Evolutionary conservation across 768 basidiomycete genomes (phyloP), one percentile per base, ranked within the genome.

Genomic region (Kwoniella shandongensis): DNA sequence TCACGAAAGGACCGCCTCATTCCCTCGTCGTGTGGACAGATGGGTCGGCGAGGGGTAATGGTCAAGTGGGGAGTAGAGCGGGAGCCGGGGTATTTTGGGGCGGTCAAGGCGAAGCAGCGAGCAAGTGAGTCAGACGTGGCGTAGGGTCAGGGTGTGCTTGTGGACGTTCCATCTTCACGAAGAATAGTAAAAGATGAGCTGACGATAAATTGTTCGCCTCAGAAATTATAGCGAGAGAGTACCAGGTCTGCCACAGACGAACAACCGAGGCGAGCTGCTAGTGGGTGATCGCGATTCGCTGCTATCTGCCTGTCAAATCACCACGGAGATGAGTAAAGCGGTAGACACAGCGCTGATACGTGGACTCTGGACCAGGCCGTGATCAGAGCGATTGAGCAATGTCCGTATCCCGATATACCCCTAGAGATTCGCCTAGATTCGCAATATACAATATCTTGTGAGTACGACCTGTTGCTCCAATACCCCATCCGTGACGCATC

Each of bases 81-180:
- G 93, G 93, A 1, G 77, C 91, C 40, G 93, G 93, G 0, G 89
- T 97, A 0, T 97, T 86, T 84, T 97, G 89, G 88, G 89, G 86
- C 0, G 76, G n/a, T 4, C 20, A 41, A 12, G 68, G 73, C 4
- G 60, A 70, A 23, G 75, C 73, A 2, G 59, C 54, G 22, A 50
- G 39, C 1, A 27, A 35, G 70, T 66, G 32, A 56, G 72, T 61
- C 23, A 15, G n/a, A 17, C 23, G 26, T 49, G 4, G 12, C 23
- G 13, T 27, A 7, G 23, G 30, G 18, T 25, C 35, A 8, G 23
- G 35, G 22, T 4, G 22, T 13, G 26, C 17, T 25, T 15, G 8
- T 22, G 25, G 13, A 22, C 23, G 3, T 25, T 10, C 7, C 36
- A 18, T 22, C 12, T 50, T 15, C 22, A 46, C 11, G 3, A 6